phyloP scores from a whole-genome alignment of 2,329 filamentous ascomycete species.

The Zymoseptoria tritici region DNA sequence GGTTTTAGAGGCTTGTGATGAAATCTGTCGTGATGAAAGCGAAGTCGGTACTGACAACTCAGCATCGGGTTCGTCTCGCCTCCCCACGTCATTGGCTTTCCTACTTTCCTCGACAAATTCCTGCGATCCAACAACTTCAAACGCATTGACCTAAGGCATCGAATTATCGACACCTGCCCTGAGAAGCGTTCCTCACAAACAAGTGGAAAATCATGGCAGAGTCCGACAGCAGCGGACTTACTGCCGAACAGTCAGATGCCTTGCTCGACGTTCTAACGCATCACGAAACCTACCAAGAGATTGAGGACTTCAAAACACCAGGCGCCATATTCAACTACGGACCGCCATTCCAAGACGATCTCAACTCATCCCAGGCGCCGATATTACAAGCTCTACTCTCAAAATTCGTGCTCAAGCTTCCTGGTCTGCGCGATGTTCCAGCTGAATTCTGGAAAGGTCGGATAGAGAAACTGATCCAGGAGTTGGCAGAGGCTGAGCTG shows the following conservation, averaged over 20 bases:
- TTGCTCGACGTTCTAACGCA: conserved; percentile 50
- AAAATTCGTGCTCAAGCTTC: conserved; percentile 57
- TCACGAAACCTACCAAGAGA: conserved; percentile 55
- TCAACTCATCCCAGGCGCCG: conserved; percentile 49
- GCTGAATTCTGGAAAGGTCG: conserved; percentile 59
- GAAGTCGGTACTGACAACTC: background rate
- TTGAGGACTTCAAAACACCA: conserved; percentile 62
- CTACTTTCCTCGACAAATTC: background rate
- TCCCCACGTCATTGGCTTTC: conserved; percentile 3
- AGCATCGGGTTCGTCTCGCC: background rate
- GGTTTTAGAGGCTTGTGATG: too few species aligned
- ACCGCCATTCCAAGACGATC: conserved; percentile 53
- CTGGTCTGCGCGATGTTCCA: conserved; percentile 57
- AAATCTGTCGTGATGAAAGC: too few species aligned
- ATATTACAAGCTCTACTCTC: conserved; percentile 62
- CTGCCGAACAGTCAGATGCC: conserved; percentile 41
- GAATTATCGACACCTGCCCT: background rate
- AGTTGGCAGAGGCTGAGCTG: conserved; percentile 60
- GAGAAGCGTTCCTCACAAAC: background rate
- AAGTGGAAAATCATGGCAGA: conserved; percentile 10
- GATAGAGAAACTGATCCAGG: conserved; percentile 52
- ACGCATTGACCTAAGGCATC: background rate
- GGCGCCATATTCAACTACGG: conserved; percentile 60
- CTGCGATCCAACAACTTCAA: background rate
- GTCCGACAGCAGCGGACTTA: conserved; percentile 25